Base-by-base conservation (phyloP, 352 stramenopile species). In the Phytophthora pinifolia region DNA sequence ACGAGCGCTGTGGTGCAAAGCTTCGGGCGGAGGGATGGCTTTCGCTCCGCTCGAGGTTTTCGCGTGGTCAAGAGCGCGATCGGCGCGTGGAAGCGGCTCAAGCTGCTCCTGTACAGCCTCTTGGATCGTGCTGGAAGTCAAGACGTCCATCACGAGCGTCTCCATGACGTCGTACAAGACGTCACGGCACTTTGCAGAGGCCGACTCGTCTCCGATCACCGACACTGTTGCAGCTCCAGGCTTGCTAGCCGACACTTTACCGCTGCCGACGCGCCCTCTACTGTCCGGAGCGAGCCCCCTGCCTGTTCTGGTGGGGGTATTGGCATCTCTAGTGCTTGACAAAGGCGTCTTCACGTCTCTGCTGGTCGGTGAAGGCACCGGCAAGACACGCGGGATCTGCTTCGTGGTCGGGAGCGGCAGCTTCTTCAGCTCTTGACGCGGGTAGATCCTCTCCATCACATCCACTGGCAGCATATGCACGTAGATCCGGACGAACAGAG, bases 121-220 rank as follows among this genome's bases (percentile, higher is more conserved):
- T 46, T 76, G 67, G 6, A 94, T 74, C 12, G 61, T 49, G 22
- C 72, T 72, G 0, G 75, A 81, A 45, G 69, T 72, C 10, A 93
- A 62, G 12, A 76, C 67, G 42, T 93, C 83, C 35, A 76, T 54
- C 6, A 89, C 48, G 3, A 93, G 62, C 6, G 58, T 54, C 35
- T 88, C 78, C 67, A 93, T 67, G 15, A 89, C 62, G 22, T 79
- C 67, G 27, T 72, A 64, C 8, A 89, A 51, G 18, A 81, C 59
- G n/a, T 76, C 57, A 27, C 65, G 65, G 32, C 72, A 85, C 34
- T 49, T 65, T 27, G 47, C 45, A 47, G 48, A 32, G 9, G 59
- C 61, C 4, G 42, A 33, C 8, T 60, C 46, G 36, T 53, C 31
- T 15, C 31, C 45, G 8, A 62, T 6, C 18, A 55, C 15, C 6